Evolutionary conservation across 129 eudicot genomes (phyloP).

Genomic region (Silybum marianum): DNA sequence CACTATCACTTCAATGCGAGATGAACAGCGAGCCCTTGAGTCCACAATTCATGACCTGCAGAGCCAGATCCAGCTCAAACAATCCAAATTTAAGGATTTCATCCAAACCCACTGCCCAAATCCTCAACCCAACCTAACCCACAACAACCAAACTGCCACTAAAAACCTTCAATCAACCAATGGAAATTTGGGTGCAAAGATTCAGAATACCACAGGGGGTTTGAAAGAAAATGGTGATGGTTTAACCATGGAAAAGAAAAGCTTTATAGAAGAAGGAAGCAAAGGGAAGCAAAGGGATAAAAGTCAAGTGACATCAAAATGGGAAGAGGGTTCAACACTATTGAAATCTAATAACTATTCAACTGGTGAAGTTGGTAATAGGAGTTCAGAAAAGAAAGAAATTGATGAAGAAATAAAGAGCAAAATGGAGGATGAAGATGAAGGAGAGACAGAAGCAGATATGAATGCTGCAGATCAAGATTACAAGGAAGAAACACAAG

Average conservation of each 20-base stretch:
- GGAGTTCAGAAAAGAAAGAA: neutral
- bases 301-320: slow-evolving; percentile 16
- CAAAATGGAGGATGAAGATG: slow-evolving; percentile 18
- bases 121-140: slow-evolving; percentile 22
- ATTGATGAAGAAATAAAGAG: neutral
- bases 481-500: slow-evolving; percentile 29
- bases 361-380: neutral
- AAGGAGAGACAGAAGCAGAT: slow-evolving; percentile 5
- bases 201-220: neutral
- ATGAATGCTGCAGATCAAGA: slow-evolving; percentile 26
- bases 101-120: slow-evolving; percentile 35
- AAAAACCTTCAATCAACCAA: neutral
- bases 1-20: slow-evolving; percentile 65
- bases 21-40: slow-evolving; percentile 57
- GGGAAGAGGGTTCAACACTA: slow-evolving; percentile 1
- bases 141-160: neutral
- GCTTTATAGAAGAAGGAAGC: slow-evolving; percentile 14
- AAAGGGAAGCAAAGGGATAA: slow-evolving; percentile 14
- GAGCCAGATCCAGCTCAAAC: slow-evolving; percentile 55
- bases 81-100: slow-evolving; percentile 50
- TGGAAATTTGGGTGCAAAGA: neutral
- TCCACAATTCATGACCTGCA: slow-evolving; percentile 54
- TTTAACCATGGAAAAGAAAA: slow-evolving; percentile 27
- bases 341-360: neutral
- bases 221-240: slow-evolving; percentile 16